phyloP scores from a whole-genome alignment of 192 early-diverging fungal species.

The Backusella sp. region DNA sequence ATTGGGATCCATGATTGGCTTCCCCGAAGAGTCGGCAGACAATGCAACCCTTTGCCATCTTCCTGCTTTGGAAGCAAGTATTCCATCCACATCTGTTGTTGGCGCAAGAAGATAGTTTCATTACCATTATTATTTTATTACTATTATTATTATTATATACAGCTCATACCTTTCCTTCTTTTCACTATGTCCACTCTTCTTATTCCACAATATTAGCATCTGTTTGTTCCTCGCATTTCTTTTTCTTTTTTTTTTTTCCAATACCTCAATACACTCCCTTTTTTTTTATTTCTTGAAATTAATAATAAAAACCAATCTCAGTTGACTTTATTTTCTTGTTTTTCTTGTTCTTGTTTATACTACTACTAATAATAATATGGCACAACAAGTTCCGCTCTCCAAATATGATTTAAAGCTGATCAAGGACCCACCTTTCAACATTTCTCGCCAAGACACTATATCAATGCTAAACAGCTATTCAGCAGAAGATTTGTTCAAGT shows the following conservation, averaged over 20 bases:
- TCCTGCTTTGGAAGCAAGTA: neutral
- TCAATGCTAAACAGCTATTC: neutral
- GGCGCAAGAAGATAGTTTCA: conserved; percentile 11
- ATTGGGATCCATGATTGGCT: conserved; percentile 53
- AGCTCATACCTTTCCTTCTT: neutral
- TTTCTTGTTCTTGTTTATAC: no score
- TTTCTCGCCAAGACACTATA: neutral
- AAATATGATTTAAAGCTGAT: neutral
- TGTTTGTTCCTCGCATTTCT: conserved; percentile 4
- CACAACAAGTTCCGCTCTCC: neutral
- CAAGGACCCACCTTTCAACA: neutral
- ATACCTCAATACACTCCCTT: neutral
- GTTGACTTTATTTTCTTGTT: neutral
- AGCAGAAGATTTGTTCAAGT: neutral
- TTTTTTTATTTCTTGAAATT: neutral
- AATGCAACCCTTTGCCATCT: neutral
- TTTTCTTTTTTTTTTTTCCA: neutral
- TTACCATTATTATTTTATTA: no score
- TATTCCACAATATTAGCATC: neutral
- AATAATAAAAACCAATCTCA: neutral
- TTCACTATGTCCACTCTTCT: neutral
- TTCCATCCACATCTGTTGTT: conserved; percentile 14
- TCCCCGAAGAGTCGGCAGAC: neutral
- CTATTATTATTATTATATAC: neutral
- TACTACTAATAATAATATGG: neutral